Base-by-base conservation (phyloP, 805 yeast genomes). In the Starmera dryadoides region DNA sequence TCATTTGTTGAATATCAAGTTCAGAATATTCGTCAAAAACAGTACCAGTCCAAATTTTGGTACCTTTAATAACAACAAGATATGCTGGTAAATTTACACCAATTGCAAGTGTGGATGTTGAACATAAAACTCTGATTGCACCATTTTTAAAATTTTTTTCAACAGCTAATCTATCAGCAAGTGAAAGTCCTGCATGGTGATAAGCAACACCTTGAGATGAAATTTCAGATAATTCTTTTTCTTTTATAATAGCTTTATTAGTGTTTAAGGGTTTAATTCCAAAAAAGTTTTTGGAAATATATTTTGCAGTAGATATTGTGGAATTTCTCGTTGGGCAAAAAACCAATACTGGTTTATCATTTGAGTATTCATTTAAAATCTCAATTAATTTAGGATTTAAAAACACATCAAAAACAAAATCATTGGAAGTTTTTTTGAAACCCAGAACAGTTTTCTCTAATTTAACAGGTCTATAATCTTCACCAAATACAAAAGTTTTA, bases 21-120 rank as follows among this genome's bases (percentile, higher is more conserved):
- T 72, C 75, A 2, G 77, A 64, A 50, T 77, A 77, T 42, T 78
- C 83, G 28, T 58, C 59, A 43, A 70, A 63, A 39, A 63, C 70
- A 18, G 71, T 70, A 17, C 68, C 70, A 16, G 54, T 58, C 74
- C 81, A 83, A 37, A 73, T 68, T 48, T 72, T 77, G 0, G 84
- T 78, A 1, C 83, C 82, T 43, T 77, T 78, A n/a, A 78, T 64
- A 3, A 78, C 58, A 0, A 77, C 83, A 41, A 76, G 55, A 49
- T 71, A 77, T 0, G 82, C 81, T 4, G 83, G 83, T 20, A 78
- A 55, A 46, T 77, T 77, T 6, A 77, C 77, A 17, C 83, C 83
- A 41, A 75, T 71, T 0, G 83, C 79, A 41, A 78, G 56, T 0
- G 83, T 77, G 1, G 82, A 73, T 0, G 83, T 78, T 2, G 75